phyloP scores from a whole-genome alignment of 768 basidiomycete genomes.

The Jaapia argillacea region DNA sequence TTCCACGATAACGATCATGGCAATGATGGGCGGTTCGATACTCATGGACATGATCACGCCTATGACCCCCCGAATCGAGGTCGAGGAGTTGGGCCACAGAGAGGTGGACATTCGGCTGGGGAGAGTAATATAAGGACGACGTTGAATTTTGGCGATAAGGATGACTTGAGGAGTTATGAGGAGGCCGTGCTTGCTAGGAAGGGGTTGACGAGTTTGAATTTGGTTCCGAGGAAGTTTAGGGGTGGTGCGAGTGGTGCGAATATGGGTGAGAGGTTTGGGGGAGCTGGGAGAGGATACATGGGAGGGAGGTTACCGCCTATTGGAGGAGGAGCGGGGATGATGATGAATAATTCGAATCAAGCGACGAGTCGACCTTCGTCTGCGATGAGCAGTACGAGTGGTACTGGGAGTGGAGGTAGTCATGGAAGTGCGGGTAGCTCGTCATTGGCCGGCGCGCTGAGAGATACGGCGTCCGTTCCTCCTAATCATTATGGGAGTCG shows the following conservation, averaged over 20 bases:
- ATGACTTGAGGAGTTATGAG: conserved; percentile 65
- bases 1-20: background rate
- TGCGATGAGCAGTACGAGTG: background rate
- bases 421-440: conserved; percentile 12
- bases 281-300: conserved; percentile 6
- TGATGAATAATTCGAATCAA: background rate
- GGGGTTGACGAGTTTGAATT: conserved; percentile 46
- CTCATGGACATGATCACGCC: conserved; percentile 2
- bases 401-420: background rate
- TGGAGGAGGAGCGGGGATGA: background rate
- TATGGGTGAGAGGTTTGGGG: background rate
- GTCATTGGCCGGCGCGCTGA: conserved; percentile 30
- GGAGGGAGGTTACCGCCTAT: conserved; percentile 11
- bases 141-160: conserved; percentile 27
- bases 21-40: background rate
- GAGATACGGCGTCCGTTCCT: conserved; percentile 11
- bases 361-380: background rate
- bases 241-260: too few relatives aligned
- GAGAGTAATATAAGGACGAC: conserved; percentile 13
- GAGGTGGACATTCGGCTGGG: conserved; percentile 14
- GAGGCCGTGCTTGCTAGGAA: conserved; percentile 66
- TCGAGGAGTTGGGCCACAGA: conserved; percentile 6
- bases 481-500: conserved; percentile 23
- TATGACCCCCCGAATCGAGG: background rate
- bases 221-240: conserved; percentile 31